Evolutionary conservation across 108 stramenopile genomes (phyloP).

Genomic region (Hondaea fermentalgiana): DNA sequence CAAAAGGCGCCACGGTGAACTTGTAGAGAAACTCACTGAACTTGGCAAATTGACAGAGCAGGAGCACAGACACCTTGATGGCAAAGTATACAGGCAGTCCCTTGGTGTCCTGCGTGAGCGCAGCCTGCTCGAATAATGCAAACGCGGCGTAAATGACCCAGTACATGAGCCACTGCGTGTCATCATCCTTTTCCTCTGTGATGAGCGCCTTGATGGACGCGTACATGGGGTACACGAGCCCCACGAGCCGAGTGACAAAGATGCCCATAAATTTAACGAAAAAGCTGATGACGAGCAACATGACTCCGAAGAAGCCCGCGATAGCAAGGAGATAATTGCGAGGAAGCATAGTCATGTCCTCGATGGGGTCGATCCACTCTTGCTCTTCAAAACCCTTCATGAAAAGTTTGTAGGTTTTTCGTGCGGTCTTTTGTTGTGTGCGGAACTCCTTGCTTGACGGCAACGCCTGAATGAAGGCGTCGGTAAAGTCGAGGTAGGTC

Average conservation of each 20-base stretch:
- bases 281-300: background rate
- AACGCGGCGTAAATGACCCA: slow-evolving; percentile 15
- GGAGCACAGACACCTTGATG: background rate
- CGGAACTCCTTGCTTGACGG: background rate
- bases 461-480: background rate
- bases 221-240: background rate
- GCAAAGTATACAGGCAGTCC: background rate
- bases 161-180: slow-evolving; percentile 20
- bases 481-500: background rate
- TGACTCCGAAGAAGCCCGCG: background rate
- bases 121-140: background rate
- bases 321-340: background rate
- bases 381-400: background rate
- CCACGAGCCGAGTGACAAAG: background rate
- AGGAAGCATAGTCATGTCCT: background rate
- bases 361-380: background rate
- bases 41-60: background rate
- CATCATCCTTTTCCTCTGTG: background rate
- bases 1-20: background rate
- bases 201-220: slow-evolving; percentile 14
- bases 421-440: background rate
- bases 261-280: slow-evolving; percentile 1
- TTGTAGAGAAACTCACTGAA: background rate
- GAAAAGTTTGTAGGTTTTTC: background rate
- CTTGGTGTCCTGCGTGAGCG: background rate